Evolutionary conservation across 306 rosid genomes (phyloP), one percentile per base, ranked within the genome.

Genomic region (Fragaria iinumae): DNA sequence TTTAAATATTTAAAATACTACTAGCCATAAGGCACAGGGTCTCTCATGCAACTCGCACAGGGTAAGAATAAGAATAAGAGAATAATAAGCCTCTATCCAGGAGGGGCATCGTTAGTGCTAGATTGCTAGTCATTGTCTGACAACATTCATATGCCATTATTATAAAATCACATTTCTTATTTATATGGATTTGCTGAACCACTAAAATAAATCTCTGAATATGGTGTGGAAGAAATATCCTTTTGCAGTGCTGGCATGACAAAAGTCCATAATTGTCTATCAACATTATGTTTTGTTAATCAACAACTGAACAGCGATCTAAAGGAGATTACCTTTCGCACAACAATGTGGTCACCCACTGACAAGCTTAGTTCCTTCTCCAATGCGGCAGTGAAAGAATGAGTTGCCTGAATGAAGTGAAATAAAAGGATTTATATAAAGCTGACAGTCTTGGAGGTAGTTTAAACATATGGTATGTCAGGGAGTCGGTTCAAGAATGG

Each of bases 321-420:
- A 4, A 17, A 65, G 62, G 79, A 85, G 67, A 76, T 66, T 75
- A 93, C 99, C 97, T 90, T 92, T 76, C 99, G 87, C 81, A 95
- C 99, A 23, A 95, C 97, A 53, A 95, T 77, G 69, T 80, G 92
- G 72, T 95, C 97, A 67, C 99, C 99, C 73, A 86, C 91, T 25
- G 96, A 84, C 87, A 95, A 88, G 86, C 90, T 88, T 77, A 95
- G 87, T 72, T 95, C 99, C 82, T 95, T 95, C 83, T 95, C 99
- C 2, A 91, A 85, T 68, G 84, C 85, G 25, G 89, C 96, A 78
- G 39, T 47, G 80, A 88, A 95, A 49, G 91, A 71, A 89, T 91
- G 99, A 77, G 80, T 71, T 63, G 90, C 99, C 99, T 95, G 89
- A 81, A 84, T 82, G 56, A 78, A 65, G 77, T 44, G 44, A 63